Evolutionary conservation across 2,329 filamentous ascomycete species (phyloP).

Genomic region (Grosmannia huntii): DNA sequence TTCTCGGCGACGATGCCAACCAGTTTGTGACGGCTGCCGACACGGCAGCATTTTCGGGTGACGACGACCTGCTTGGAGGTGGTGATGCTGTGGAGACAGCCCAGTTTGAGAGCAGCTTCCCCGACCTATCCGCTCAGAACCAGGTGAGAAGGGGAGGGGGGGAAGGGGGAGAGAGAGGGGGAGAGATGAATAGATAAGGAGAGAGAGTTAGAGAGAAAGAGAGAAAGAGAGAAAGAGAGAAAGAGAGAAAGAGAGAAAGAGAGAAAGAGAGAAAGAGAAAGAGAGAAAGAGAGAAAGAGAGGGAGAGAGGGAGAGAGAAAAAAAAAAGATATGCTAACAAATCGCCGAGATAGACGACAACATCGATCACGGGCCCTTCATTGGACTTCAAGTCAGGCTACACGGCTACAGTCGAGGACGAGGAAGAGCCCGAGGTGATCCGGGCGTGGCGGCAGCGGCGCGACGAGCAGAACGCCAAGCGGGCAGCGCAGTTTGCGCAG

Average conservation of each 20-base stretch:
- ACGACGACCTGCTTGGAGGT: conserved; percentile 59
- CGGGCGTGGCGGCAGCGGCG: conserved; percentile 86
- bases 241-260: background rate
- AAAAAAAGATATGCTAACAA: background rate
- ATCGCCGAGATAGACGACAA: background rate
- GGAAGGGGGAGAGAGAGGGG: background rate
- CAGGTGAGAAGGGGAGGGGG: conserved; percentile 37
- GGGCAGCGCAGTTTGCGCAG: conserved; percentile 67
- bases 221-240: conserved; percentile 11
- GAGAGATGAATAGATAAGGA: background rate
- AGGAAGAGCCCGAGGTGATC: conserved; percentile 81
- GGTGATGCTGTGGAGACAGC: conserved; percentile 34
- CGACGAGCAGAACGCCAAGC: conserved; percentile 69
- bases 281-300: conserved; percentile 9
- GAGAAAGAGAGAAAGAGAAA: background rate
- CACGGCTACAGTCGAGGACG: conserved; percentile 44
- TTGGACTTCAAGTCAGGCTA: conserved; percentile 51
- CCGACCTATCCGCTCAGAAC: conserved; percentile 56
- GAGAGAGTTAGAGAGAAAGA: background rate
- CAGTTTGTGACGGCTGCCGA: conserved; percentile 76
- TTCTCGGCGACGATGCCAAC: conserved; percentile 83
- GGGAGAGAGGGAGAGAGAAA: background rate
- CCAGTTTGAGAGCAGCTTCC: conserved; percentile 80
- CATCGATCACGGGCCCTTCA: conserved; percentile 66
- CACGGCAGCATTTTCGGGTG: conserved; percentile 28